Base-by-base conservation (phyloP, 805 yeast genomes). In the Saturnispora mendoncae region DNA sequence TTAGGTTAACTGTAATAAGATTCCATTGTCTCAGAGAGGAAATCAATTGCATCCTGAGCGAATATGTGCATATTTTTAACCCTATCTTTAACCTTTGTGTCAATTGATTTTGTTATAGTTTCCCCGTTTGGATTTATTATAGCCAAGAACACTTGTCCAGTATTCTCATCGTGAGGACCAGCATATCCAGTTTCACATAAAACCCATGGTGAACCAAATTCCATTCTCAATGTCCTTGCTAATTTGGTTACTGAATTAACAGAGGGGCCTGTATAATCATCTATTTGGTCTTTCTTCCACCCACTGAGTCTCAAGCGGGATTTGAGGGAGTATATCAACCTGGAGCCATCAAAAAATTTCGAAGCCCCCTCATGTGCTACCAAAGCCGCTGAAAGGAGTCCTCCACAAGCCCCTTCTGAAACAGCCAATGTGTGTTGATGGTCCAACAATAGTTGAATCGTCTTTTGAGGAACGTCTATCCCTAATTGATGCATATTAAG, bases 371-470 rank as follows among this genome's bases (percentile, higher is more conserved):
- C 88, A 3, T 83, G 76, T 1, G 90, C 74, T 5, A 86, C 86
- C 17, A 85, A 57, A 52, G 83, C 84, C 1, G 94, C 84, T 3
- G 92, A 79, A 6, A 85, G 63, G 13, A 85, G 67, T 0, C 95
- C 95, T 7, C 95, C 95, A 58, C 95, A 85, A 0, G 95, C 94
- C 2, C 88, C 87, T 53, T 85, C 95, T 5, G 88, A 78, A 1
- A 83, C 80, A 0, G 94, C 84, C 18, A 85, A 62, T 1, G 94
- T 82, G 55, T 80, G 78, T 12, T 68, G 60, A 21, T 77, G 28
- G 10, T 20, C n/a, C 6, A 39, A 7, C 2, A 39, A 28, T 4
- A 17, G 15, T 17, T 39, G 26, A 8, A 39, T 39, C 5, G 42
- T 39, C n/a, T 15, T 9, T 17, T 33, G 33, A 4, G 42, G 38